Evolutionary conservation across 1,284 basidiomycete genomes (phyloP).

Genomic region (Sanghuangporus baumii): DNA sequence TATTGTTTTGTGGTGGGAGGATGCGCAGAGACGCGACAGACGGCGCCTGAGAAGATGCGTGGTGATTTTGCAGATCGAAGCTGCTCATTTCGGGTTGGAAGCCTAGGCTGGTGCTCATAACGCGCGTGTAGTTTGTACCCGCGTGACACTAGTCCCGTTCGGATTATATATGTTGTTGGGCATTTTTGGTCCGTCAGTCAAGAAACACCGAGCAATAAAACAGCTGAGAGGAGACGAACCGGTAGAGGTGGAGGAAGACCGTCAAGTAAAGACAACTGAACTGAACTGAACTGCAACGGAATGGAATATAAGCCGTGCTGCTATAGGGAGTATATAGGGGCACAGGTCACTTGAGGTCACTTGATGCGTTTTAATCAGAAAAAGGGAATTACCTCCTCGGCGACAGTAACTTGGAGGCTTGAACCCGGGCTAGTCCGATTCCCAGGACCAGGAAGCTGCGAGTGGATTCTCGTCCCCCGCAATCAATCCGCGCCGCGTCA

Average conservation of each 20-base stretch:
- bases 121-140: background rate
- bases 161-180: background rate
- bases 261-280: background rate
- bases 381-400: background rate
- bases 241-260: background rate
- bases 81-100: background rate
- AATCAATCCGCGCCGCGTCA: background rate
- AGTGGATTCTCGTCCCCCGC: background rate
- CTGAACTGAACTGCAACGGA: background rate
- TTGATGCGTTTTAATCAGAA: too few species aligned
- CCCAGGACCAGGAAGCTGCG: background rate
- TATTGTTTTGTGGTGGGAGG: background rate
- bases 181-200: background rate
- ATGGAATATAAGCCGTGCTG: too few species aligned
- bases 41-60: conserved; percentile 7
- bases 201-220: background rate
- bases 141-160: background rate
- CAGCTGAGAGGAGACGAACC: background rate
- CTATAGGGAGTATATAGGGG: background rate
- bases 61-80: background rate
- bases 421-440: background rate
- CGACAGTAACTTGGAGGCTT: background rate
- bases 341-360: background rate
- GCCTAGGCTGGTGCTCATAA: background rate
- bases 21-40: conserved; percentile 11